These are phyloP conservation scores for Prunella vulgaris DNA, from an alignment of 257 asterid genomes.

Conservation along the genomic window DNA sequence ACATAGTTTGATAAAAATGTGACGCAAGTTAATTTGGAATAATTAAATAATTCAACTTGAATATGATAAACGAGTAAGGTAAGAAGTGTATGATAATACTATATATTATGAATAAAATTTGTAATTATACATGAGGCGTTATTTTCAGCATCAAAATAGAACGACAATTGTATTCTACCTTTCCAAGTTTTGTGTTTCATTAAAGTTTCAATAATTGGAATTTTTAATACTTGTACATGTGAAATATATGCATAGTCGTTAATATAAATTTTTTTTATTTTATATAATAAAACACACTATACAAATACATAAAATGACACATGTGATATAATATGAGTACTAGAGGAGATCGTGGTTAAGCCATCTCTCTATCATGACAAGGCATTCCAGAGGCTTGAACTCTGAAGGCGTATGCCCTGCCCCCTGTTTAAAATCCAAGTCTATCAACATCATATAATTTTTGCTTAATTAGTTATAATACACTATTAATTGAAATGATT, in stretches of 20 bases:
- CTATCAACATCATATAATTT: neutral
- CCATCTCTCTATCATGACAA: slow-evolving; percentile 20
- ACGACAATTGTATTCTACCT: neutral
- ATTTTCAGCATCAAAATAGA: too few species aligned
- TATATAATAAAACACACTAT: too few species aligned
- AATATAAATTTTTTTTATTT: too few species aligned
- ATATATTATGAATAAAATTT: too few species aligned
- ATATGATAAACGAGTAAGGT: too few species aligned
- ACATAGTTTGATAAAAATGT: too few species aligned
- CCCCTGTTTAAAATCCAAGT: slow-evolving; percentile 8
- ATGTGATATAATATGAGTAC: neutral
- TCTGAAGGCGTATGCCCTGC: slow-evolving; percentile 30
- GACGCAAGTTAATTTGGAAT: too few species aligned
- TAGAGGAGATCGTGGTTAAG: slow-evolving; percentile 3
- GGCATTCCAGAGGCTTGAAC: slow-evolving; percentile 14
- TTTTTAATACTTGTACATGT: too few species aligned
- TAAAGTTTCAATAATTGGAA: neutral
- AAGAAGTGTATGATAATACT: too few species aligned
- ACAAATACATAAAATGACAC: neutral
- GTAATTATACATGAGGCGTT: too few species aligned
- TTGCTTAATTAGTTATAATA: neutral
- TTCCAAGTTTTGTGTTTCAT: neutral
- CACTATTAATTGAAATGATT: neutral
- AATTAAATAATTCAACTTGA: too few species aligned
- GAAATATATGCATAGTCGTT: too few species aligned